A percentile compares a stretch with the other conserved stretches of the same genome.
These are phyloP conservation scores for Cairneyella variabilis DNA, from an alignment of 495 filamentous ascomycete genomes.

Conservation along the genomic window DNA sequence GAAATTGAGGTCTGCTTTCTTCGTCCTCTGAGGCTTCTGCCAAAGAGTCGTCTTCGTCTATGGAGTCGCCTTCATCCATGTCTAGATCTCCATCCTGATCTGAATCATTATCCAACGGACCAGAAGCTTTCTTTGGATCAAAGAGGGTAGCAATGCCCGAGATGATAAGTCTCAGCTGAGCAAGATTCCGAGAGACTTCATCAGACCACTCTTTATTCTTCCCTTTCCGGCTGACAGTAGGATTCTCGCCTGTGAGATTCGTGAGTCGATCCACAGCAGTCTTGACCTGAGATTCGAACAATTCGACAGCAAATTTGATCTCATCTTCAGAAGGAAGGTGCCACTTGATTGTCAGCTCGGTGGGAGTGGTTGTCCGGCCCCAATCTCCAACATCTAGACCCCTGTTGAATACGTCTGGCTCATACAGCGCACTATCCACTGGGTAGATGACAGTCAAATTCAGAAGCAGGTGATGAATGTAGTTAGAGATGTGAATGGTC, in stretches of 20 bases:
- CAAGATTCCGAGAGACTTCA: constrained; percentile 85
- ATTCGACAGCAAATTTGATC: constrained; percentile 79
- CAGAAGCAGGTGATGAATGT: constrained; percentile 96
- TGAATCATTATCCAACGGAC: constrained; percentile 30
- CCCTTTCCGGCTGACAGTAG: constrained; percentile 86
- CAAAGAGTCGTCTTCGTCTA: constrained; percentile 53
- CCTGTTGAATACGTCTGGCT: constrained; percentile 53
- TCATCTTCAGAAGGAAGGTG: constrained; percentile 78
- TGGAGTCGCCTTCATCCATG: constrained; percentile 38
- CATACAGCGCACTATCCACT: constrained; percentile 80
- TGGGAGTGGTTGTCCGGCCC: constrained; percentile 67
- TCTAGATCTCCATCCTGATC: constrained; percentile 35
- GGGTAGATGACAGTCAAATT: constrained; percentile 94
- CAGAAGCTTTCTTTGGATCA: constrained; percentile 67
- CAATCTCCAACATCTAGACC: constrained; percentile 65
- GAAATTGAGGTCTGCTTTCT: constrained; percentile 73
- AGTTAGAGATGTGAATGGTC: constrained; percentile 94
- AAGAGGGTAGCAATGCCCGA: constrained; percentile 88
- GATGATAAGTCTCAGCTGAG: constrained; percentile 77
- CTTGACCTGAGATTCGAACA: constrained; percentile 77
- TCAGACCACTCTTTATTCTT: constrained; percentile 98
- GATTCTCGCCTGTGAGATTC: constrained; percentile 72
- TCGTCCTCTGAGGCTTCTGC: constrained; percentile 75
- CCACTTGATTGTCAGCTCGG: constrained; percentile 82
- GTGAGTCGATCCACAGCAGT: constrained; percentile 53